phyloP scores from a whole-genome alignment of 1,284 basidiomycete genomes.

The Naganishia sp. region DNA sequence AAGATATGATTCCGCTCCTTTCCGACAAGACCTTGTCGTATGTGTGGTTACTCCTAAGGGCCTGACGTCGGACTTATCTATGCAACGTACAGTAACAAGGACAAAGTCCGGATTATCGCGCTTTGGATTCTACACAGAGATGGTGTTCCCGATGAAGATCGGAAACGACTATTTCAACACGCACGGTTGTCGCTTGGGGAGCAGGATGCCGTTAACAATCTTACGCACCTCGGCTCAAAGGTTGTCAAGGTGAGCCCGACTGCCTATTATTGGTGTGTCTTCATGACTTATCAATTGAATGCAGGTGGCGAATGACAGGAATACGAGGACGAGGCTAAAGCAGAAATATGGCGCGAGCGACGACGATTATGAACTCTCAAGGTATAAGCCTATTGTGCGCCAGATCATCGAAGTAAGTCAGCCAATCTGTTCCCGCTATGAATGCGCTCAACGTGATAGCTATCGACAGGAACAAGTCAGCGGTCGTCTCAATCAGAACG shows the following conservation, averaged over 20 bases:
- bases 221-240: slow-evolving; percentile 78
- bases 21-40: slow-evolving; percentile 82
- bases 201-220: slow-evolving; percentile 90
- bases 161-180: slow-evolving; percentile 91
- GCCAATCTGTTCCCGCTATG: background rate
- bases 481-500: slow-evolving; percentile 71
- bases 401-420: slow-evolving; percentile 73
- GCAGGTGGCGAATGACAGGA: slow-evolving; percentile 62
- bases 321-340: slow-evolving; percentile 76
- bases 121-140: slow-evolving; percentile 94
- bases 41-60: slow-evolving; percentile 39
- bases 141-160: slow-evolving; percentile 96
- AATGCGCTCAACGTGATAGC: slow-evolving; percentile 28
- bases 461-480: slow-evolving; percentile 70
- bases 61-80: too few species aligned
- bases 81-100: slow-evolving; percentile 63
- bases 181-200: slow-evolving; percentile 86
- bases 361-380: slow-evolving; percentile 92
- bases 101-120: slow-evolving; percentile 96
- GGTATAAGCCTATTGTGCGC: slow-evolving; percentile 84
- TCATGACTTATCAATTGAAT: slow-evolving; percentile 37
- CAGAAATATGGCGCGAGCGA: slow-evolving; percentile 67
- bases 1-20: slow-evolving; percentile 97
- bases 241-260: slow-evolving; percentile 71
- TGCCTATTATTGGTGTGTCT: slow-evolving; percentile 8